Conservation (phyloP, 2,329 filamentous ascomycete genomes). For the Cyclaneusma minus region DNA sequence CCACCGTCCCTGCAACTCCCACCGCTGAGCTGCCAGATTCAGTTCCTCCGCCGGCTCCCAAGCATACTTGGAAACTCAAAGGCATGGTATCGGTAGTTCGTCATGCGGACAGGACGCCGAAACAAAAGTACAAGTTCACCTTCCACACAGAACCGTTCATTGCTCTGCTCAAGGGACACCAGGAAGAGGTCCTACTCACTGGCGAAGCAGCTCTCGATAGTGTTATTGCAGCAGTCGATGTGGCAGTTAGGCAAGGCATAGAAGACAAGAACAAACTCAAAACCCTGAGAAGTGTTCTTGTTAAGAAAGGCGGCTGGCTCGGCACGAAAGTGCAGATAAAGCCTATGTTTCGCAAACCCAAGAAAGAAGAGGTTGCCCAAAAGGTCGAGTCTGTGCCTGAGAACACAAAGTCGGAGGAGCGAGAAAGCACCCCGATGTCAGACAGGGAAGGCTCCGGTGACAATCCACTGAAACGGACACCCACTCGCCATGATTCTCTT, state of each 20-base stretch:
- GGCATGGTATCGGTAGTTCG: conserved; percentile 93
- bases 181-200: conserved; percentile 89
- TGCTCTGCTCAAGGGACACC: conserved; percentile 82
- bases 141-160: conserved; percentile 97
- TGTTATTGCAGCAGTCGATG: conserved; percentile 74
- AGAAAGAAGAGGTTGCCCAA: conserved; percentile 38
- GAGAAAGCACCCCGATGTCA: not conserved
- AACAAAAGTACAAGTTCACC: conserved; percentile 99
- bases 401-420: not conserved
- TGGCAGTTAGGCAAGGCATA: conserved; percentile 60
- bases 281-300: conserved; percentile 68
- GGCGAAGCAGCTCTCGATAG: conserved; percentile 80
- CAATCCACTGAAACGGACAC: conserved; percentile 26
- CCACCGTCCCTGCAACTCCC: conserved; percentile 23
- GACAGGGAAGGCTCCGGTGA: conserved; percentile 8
- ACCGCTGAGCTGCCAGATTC: conserved; percentile 23
- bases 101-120: conserved; percentile 92
- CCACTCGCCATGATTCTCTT: conserved; percentile 65
- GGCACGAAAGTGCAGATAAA: conserved; percentile 99
- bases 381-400: conserved; percentile 2
- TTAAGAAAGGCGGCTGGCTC: conserved; percentile 85
- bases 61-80: conserved; percentile 96
- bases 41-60: conserved; percentile 50
- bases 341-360: conserved; percentile 92
- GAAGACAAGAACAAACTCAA: conserved; percentile 83